These are phyloP conservation scores for Stenogyne calaminthoides DNA, from an alignment of 305 asterid species.

Conservation along the genomic window DNA sequence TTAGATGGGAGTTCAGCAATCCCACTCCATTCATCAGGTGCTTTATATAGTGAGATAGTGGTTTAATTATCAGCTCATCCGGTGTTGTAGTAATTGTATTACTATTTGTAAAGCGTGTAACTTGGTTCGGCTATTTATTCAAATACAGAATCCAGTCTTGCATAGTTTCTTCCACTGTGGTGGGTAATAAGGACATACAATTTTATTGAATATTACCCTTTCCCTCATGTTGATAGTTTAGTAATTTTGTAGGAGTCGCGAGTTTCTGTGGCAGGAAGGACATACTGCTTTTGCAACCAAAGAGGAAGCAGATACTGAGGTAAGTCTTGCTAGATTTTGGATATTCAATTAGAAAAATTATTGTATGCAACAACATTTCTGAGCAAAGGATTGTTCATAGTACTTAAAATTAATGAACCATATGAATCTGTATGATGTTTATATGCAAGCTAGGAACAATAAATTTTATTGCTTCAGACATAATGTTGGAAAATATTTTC, in stretches of 20 bases:
- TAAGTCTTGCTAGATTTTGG: no score
- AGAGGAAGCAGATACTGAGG: slow-evolving; percentile 95
- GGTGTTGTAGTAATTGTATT: neutral
- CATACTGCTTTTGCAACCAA: slow-evolving; percentile 98
- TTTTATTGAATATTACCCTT: slow-evolving; percentile 6
- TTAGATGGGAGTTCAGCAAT: slow-evolving; percentile 98
- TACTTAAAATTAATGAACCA: no score
- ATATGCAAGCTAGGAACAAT: neutral
- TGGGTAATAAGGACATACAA: neutral
- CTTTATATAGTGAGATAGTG: slow-evolving; percentile 4
- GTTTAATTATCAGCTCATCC: slow-evolving; percentile 17
- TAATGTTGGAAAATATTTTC: neutral
- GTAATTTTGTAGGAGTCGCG: slow-evolving; percentile 78
- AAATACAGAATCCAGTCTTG: neutral
- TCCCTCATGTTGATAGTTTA: slow-evolving; percentile 13
- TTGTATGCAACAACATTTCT: no score
- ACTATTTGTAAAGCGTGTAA: neutral
- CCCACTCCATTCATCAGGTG: slow-evolving; percentile 99
- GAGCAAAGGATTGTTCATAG: no score
- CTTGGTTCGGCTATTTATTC: slow-evolving; percentile 13
- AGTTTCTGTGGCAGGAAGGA: slow-evolving; percentile 99
- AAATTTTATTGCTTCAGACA: neutral
- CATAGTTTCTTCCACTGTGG: slow-evolving; percentile 17
- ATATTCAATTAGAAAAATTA: no score
- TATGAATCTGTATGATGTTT: no score